Percentiles rank a stretch among this genome's conserved stretches.
Evolutionary conservation across 2,329 filamentous ascomycete species (phyloP).

Genomic region (Orbilia javanica): DNA sequence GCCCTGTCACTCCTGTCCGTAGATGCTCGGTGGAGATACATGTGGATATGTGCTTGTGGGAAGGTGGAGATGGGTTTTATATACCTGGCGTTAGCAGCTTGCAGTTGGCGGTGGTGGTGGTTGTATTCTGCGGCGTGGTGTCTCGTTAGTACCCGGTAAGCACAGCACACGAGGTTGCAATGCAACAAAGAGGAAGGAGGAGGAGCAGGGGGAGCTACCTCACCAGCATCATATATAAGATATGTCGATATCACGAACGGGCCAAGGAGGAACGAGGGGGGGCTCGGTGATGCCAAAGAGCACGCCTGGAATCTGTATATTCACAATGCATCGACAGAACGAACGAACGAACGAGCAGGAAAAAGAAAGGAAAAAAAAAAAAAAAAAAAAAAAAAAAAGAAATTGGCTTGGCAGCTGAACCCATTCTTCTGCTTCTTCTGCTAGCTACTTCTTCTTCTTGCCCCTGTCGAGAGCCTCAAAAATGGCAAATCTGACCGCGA

Average conservation of each 20-base stretch:
- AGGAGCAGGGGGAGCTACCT: not conserved
- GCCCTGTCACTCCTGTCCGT: not conserved
- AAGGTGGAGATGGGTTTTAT: too few relatives aligned
- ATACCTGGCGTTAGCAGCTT: too few relatives aligned
- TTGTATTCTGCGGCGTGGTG: not conserved
- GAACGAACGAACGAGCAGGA: not conserved
- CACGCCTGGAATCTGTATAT: too few relatives aligned
- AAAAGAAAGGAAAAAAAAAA: not conserved
- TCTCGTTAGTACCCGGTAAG: not conserved
- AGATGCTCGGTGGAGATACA: not conserved
- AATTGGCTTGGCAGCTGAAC: slow-evolving; percentile 24
- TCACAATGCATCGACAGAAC: too few relatives aligned
- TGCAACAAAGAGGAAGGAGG: not conserved
- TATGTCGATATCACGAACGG: too few relatives aligned
- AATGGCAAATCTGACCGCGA: not conserved
- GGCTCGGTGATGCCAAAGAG: too few relatives aligned
- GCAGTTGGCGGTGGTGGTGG: not conserved
- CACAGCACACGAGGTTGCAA: not conserved
- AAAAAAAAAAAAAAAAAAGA: not conserved
- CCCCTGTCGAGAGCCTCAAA: slow-evolving; percentile 6
- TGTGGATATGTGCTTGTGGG: not conserved
- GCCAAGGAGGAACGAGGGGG: too few relatives aligned
- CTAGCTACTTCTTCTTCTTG: not conserved
- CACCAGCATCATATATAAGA: too few relatives aligned
- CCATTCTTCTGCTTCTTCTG: not conserved